Conservation (phyloP, 1,284 basidiomycete species). For the Marasmius tenuissimus region DNA sequence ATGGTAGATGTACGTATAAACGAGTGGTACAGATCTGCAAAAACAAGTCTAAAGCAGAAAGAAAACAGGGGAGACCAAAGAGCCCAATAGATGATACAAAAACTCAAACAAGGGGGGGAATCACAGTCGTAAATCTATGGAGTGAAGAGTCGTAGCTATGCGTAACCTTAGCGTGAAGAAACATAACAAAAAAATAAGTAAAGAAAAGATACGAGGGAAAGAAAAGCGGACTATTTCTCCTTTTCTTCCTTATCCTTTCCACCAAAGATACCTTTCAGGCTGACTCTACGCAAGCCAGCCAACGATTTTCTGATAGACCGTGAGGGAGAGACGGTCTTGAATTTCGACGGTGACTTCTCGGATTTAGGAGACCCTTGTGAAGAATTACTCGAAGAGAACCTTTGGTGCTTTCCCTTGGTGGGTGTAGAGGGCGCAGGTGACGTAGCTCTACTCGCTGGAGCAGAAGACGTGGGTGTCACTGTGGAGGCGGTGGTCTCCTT, state of each 20-base stretch:
- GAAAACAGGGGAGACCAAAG: background rate
- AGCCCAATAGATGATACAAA: background rate
- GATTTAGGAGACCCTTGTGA: constrained; percentile 3
- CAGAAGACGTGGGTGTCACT: constrained; percentile 1
- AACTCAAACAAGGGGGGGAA: background rate
- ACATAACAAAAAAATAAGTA: background rate
- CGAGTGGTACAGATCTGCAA: too few species aligned
- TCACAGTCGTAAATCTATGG: background rate
- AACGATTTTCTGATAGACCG: constrained; percentile 45
- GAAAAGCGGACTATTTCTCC: constrained; percentile 22
- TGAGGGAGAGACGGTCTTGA: constrained; percentile 18
- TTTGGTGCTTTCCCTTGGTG: constrained; percentile 5
- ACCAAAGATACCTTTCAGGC: constrained; percentile 43
- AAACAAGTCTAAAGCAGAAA: too few species aligned
- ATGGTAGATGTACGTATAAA: too few species aligned
- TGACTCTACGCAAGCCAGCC: constrained; percentile 33
- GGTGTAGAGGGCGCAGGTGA: constrained; percentile 15
- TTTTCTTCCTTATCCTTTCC: constrained; percentile 35
- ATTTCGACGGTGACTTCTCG: constrained; percentile 24
- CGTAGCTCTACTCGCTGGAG: constrained; percentile 1
- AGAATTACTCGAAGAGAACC: constrained; percentile 11
- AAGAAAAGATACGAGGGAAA: background rate
- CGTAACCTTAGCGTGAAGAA: background rate
- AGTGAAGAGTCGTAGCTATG: background rate
- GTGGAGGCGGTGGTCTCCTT: constrained; percentile 4